phyloP scores from a whole-genome alignment of 805 yeast genomes.

The Myxozyma geophila region DNA sequence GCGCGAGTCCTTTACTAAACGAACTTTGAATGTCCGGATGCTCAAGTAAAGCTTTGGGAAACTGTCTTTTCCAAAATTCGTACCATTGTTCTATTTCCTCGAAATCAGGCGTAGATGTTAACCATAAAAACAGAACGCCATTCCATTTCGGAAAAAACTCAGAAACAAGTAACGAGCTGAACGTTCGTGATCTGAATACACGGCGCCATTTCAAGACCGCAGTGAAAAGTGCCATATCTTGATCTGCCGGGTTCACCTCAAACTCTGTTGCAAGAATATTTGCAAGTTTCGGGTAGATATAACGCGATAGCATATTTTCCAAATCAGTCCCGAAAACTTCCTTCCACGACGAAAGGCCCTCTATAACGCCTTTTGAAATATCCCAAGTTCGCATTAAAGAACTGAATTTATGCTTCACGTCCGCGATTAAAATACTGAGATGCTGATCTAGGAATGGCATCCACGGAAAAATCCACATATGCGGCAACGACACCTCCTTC shows the following conservation, averaged over 20 bases:
- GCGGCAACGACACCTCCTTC: constrained; percentile 23
- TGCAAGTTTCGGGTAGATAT: constrained; percentile 39
- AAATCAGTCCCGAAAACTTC: constrained; percentile 45
- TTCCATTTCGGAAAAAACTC: constrained; percentile 51
- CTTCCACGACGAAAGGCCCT: constrained; percentile 43
- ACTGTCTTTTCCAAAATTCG: constrained; percentile 43
- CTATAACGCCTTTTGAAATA: constrained; percentile 28
- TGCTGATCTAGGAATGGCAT: constrained; percentile 42
- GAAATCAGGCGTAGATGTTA: constrained; percentile 35
- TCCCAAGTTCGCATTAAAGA: constrained; percentile 38
- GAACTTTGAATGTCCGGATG: constrained; percentile 26
- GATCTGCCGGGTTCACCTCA: constrained; percentile 43
- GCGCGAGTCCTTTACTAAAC: constrained; percentile 41
- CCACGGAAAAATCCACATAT: constrained; percentile 50
- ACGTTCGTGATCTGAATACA: constrained; percentile 32
- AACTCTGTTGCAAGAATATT: constrained; percentile 13
- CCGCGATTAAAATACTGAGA: constrained; percentile 34
- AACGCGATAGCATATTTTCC: constrained; percentile 34
- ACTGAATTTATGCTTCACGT: constrained; percentile 40
- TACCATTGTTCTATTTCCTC: constrained; percentile 45
- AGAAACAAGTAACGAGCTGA: constrained; percentile 43
- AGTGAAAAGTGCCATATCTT: constrained; percentile 35
- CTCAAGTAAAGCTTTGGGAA: constrained; percentile 36
- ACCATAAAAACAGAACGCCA: constrained; percentile 43
- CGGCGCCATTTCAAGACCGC: constrained; percentile 41